Conservation (phyloP, 768 basidiomycete species). For the Kwoniella newhampshirensis region DNA sequence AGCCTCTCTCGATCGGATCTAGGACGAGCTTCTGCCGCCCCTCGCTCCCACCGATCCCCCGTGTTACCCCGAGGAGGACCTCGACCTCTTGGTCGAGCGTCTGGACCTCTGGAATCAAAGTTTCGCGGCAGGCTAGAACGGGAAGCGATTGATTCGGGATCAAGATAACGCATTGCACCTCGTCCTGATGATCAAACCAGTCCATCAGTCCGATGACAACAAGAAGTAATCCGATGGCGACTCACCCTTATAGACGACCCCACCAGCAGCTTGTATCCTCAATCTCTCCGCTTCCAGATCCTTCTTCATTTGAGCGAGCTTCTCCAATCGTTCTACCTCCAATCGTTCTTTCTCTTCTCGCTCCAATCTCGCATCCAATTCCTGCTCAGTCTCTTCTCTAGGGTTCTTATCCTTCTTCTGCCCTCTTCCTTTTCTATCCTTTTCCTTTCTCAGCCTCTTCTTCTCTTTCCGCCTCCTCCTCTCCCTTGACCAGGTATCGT, state of each 20-base stretch:
- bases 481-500: conserved; percentile 27
- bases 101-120: conserved; percentile 22
- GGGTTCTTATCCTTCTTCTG: conserved; percentile 50
- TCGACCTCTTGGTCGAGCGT: conserved; percentile 16
- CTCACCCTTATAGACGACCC: conserved; percentile 51
- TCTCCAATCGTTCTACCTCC: conserved; percentile 33
- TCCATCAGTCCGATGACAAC: not conserved
- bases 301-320: conserved; percentile 31
- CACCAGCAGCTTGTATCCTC: conserved; percentile 32
- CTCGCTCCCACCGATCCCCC: conserved; percentile 21
- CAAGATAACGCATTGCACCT: conserved; percentile 50
- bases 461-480: conserved; percentile 57
- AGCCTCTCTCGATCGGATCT: conserved; percentile 54
- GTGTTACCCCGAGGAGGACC: conserved; percentile 7
- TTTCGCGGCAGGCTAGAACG: conserved; percentile 21
- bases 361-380: conserved; percentile 51
- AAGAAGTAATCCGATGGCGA: not conserved
- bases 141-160: conserved; percentile 36
- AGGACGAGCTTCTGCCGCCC: not conserved
- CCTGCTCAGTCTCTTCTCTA: conserved; percentile 45
- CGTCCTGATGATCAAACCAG: conserved; percentile 30
- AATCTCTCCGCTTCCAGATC: conserved; percentile 34
- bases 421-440: conserved; percentile 29
- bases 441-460: conserved; percentile 55
- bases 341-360: conserved; percentile 50